A percentile compares a stretch with the other conserved stretches of the same genome.
Evolutionary conservation across 2,329 filamentous ascomycete genomes (phyloP).

Genomic region (Catunica adiposa): DNA sequence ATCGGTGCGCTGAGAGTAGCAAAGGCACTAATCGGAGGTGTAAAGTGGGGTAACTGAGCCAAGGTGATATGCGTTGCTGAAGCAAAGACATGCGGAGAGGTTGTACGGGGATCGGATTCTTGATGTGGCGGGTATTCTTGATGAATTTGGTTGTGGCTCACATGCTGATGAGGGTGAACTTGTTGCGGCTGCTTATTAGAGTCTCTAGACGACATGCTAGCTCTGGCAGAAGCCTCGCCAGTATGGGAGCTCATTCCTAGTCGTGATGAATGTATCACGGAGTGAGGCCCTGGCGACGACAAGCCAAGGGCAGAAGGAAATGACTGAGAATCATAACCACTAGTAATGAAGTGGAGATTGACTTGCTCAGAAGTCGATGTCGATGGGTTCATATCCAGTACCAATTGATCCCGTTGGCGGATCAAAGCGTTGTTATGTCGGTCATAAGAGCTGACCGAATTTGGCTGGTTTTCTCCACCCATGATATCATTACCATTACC

Average conservation of each 20-base stretch:
- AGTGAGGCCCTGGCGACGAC: neutral
- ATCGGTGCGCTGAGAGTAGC: slow-evolving; percentile 9
- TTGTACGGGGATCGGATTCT: neutral
- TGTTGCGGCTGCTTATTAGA: neutral
- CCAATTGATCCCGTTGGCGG: slow-evolving; percentile 2
- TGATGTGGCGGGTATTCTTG: slow-evolving; percentile 1
- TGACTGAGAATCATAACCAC: neutral
- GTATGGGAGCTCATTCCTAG: neutral
- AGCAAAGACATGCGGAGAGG: slow-evolving; percentile 1
- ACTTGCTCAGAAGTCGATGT: neutral
- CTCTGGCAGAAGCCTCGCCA: neutral
- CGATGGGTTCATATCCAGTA: neutral
- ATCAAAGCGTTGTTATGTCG: neutral
- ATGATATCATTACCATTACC: too few relatives aligned
- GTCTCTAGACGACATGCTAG: neutral
- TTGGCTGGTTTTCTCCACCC: too few relatives aligned
- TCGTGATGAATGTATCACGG: neutral
- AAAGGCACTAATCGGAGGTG: slow-evolving; percentile 8
- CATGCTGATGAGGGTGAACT: slow-evolving; percentile 1
- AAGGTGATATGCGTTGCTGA: slow-evolving; percentile 7
- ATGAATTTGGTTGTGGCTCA: neutral
- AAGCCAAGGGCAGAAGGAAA: neutral
- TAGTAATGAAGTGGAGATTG: slow-evolving; percentile 3
- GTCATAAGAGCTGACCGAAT: too few relatives aligned
- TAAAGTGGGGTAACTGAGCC: neutral